phyloP scores from a whole-genome alignment of 2,329 filamentous ascomycete species.

The Thielaviopsis cerberus region DNA sequence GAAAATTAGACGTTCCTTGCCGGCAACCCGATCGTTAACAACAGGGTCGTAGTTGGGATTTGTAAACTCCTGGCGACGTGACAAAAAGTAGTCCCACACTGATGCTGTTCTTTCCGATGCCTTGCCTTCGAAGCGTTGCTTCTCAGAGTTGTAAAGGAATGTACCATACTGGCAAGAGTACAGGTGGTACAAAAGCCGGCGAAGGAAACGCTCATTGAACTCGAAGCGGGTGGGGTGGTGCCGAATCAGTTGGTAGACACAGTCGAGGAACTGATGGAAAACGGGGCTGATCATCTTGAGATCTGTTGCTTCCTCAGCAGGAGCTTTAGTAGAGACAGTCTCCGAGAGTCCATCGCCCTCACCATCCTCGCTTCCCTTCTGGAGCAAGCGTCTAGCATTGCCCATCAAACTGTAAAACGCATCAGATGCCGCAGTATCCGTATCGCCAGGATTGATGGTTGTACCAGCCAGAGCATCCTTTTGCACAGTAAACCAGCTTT shows the following conservation, averaged over 20 bases:
- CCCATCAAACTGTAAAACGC: slow-evolving; percentile 71
- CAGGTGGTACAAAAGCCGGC: slow-evolving; percentile 76
- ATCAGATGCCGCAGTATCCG: slow-evolving; percentile 41
- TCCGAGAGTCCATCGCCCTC: slow-evolving; percentile 39
- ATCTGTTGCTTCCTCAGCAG: slow-evolving; percentile 49
- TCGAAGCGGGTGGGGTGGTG: slow-evolving; percentile 83
- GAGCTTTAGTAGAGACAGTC: slow-evolving; percentile 21
- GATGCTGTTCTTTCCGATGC: slow-evolving; percentile 58
- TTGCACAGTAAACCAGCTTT: slow-evolving; percentile 85
- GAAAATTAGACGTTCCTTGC: slow-evolving; percentile 68
- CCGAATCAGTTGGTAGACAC: slow-evolving; percentile 71
- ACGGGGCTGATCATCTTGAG: slow-evolving; percentile 88
- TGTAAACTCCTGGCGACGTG: slow-evolving; percentile 59
- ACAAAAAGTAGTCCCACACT: slow-evolving; percentile 91
- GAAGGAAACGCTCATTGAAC: slow-evolving; percentile 85
- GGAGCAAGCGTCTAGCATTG: slow-evolving; percentile 69
- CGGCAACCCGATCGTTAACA: slow-evolving; percentile 61
- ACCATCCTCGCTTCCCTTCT: slow-evolving; percentile 38
- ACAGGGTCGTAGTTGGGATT: slow-evolving; percentile 61
- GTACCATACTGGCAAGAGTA: slow-evolving; percentile 95
- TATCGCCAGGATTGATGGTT: slow-evolving; percentile 42
- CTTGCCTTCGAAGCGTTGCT: slow-evolving; percentile 55
- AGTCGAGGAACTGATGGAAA: slow-evolving; percentile 94
- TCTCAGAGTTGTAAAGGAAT: slow-evolving; percentile 89
- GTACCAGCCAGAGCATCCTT: slow-evolving; percentile 56